Evolutionary conservation across 2,329 filamentous ascomycete species (phyloP), one percentile per base, ranked within the genome.

Genomic region (Pseudogymnoascus sp.): DNA sequence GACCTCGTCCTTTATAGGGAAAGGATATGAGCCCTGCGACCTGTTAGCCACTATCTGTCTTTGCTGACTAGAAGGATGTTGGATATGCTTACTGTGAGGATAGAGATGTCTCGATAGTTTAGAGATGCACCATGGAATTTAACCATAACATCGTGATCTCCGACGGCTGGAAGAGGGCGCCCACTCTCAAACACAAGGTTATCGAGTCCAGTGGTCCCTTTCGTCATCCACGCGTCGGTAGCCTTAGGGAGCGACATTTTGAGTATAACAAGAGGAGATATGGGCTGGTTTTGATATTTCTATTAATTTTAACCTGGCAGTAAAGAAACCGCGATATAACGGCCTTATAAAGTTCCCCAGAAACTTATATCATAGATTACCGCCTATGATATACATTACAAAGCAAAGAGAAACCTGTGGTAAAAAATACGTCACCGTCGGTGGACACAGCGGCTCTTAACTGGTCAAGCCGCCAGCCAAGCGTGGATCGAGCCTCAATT

Each of bases 91-190:
- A 74, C 71, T 66, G 73, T 70, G 14, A 74, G 68, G 19, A 76
- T 73, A 26, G 73, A 68, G 44, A 77, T 64, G 64, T 77, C 75
- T 40, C 75, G 71, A 65, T 75, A 77, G 64, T 77, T 77, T 35
- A 78, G 65, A 29, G 75, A 76, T 8, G 74, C 75, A 24, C 73
- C 73, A 59, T 75, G 71, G 24, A 76, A 75, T 69, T 81, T 82
- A 67, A 85, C 80, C 8, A 85, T 76, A 16, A 84, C 81, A 64
- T 84, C 81, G 62, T 80, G 78, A 63, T 82, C 80, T 4, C 78
- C 79, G 3, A 82, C 65, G 64, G 80, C 69, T 31, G 67, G 68
- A 10, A 74, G 47, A 6, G 59, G 76, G 75, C 7, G 56, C 77
- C 70, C 10, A 70, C 65, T 16, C 61, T 78, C 72, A 66, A 80